Evolutionary conservation across 2,329 filamentous ascomycete species (phyloP).

Genomic region (Alternaria conjuncta): DNA sequence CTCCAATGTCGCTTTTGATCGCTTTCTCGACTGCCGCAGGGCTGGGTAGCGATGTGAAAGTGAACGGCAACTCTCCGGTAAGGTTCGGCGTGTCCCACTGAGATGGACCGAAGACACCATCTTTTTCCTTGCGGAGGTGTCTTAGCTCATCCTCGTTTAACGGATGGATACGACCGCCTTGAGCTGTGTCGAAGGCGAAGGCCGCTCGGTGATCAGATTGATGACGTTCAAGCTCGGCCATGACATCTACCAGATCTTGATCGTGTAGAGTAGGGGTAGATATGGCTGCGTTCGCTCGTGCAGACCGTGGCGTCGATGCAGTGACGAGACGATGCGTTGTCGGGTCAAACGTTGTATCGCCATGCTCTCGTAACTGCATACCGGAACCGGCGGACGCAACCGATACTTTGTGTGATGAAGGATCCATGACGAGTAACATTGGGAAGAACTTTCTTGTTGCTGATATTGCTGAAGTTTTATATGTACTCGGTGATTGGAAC

Average conservation of each 20-base stretch:
- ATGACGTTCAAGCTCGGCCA: conserved; percentile 10
- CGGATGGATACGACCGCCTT: background rate
- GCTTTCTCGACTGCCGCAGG: background rate
- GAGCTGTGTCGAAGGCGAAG: background rate
- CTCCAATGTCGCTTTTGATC: conserved; percentile 11
- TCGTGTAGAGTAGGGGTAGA: conserved; percentile 3
- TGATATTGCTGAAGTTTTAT: background rate
- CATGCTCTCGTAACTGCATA: conserved; percentile 1
- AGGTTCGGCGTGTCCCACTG: conserved; percentile 13
- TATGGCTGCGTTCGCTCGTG: background rate
- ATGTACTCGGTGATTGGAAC: background rate
- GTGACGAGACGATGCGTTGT: background rate
- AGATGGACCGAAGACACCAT: background rate
- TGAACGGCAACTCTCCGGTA: background rate
- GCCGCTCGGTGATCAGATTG: background rate
- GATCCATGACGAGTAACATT: background rate
- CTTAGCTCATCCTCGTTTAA: conserved; percentile 10
- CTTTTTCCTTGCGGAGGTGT: conserved; percentile 2
- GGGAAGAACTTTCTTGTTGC: background rate
- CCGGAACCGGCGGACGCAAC: background rate
- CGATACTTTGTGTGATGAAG: background rate
- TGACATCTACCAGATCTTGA: conserved; percentile 17
- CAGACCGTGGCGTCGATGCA: background rate
- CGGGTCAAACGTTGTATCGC: background rate
- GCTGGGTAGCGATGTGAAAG: background rate